Conservation (phyloP, 2,329 filamentous ascomycete genomes). For the Ilyonectria robusta region DNA sequence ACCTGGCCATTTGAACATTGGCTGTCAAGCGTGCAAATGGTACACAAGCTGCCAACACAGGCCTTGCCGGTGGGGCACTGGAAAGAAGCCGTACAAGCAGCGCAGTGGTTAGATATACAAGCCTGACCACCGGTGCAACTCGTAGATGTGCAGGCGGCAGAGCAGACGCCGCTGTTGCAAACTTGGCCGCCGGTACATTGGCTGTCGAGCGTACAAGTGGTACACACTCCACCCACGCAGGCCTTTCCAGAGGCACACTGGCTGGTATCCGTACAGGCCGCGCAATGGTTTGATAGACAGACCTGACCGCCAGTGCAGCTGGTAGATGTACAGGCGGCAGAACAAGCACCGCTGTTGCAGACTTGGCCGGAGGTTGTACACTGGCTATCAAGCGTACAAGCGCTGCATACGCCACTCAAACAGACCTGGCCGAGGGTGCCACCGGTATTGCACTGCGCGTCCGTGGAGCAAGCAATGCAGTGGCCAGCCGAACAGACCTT, state of each 20-base stretch:
- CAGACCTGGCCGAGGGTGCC: not conserved
- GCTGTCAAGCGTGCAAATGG: not conserved
- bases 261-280: not conserved
- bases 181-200: constrained; percentile 3
- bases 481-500: not conserved
- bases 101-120: not conserved
- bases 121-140: not conserved
- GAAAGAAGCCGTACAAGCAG: not conserved
- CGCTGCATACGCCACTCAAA: not conserved
- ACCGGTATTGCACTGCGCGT: not conserved
- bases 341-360: not conserved
- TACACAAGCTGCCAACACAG: not conserved
- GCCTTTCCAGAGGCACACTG: not conserved
- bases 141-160: not conserved
- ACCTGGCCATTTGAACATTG: constrained; percentile 3
- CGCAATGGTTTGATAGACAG: not conserved
- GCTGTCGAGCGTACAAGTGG: not conserved
- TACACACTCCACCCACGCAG: not conserved
- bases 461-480: not conserved
- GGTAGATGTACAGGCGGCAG: not conserved
- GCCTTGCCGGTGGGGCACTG: not conserved
- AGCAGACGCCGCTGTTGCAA: constrained; percentile 1
- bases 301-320: not conserved
- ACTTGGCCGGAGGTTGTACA: not conserved
- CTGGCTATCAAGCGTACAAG: not conserved